Evolutionary conservation across 257 asterid genomes (phyloP), one percentile per base, ranked within the genome.

Genomic region (Lithospermum erythrorhizon): DNA sequence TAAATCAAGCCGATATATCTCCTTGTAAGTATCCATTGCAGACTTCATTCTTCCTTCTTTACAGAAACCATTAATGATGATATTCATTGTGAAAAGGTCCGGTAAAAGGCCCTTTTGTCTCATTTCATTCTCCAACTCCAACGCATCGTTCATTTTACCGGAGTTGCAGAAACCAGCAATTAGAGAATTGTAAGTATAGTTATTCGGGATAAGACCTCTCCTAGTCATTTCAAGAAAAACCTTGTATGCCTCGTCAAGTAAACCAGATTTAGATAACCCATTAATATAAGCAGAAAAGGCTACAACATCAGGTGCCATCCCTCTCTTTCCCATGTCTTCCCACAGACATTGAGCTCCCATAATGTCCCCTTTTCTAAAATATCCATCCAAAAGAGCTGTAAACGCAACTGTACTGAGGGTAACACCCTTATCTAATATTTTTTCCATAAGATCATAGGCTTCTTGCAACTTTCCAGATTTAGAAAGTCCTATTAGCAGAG

Each of bases 301-400:
- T 72, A 91, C 94, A 69, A 75, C 83, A 78, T 91, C 98, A 59
- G 96, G 96, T 64, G 86, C 87, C 75, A 88, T 66, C 61, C 85
- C 89, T 48, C 68, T 70, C 70, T 57, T 73, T 68, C 74, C 84
- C 98, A 91, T 88, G 61, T 83, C 88, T 66, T 77, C 76, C 98
- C 98, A 91, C 62, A 88, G 61, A 62, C 70, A 59, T 64, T 74
- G 83, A 70, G 98, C 96, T 70, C 83, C 84, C 57, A 60, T 56
- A 37, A 77, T 68, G 72, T 91, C 88, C 72, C 95, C 93, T 65
- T 76, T 73, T 77, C 79, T 79, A 70, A 81, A 86, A 76, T 81
- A 80, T 53, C 87, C 94, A 75, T 88, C 95, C 30, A 88, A 66
- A 75, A 91, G 87, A 61, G 86, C 79, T 0, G 98, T 88, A 63